These are phyloP conservation scores for Lepidopterella palustris DNA, from an alignment of 495 filamentous ascomycete species.

Conservation along the genomic window DNA sequence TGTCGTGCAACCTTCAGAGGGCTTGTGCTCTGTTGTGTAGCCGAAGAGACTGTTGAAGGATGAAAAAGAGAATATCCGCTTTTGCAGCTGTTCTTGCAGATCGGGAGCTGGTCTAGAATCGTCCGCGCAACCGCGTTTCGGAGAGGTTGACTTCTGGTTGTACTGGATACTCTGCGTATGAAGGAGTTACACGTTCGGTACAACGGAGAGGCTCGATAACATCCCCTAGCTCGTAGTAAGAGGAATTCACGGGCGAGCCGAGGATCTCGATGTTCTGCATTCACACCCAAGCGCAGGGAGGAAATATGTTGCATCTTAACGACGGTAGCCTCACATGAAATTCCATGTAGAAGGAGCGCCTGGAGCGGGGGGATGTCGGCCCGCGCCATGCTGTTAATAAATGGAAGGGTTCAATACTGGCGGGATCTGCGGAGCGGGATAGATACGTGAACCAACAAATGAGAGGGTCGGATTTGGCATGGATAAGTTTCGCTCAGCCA, in stretches of 20 bases:
- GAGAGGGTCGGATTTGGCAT: background rate
- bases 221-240: background rate
- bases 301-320: too few relatives aligned
- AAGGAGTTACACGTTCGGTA: background rate
- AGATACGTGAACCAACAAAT: background rate
- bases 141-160: too few relatives aligned
- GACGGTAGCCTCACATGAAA: background rate
- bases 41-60: too few relatives aligned
- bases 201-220: background rate
- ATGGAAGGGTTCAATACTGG: background rate
- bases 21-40: too few relatives aligned
- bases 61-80: too few relatives aligned
- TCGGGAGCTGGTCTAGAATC: too few relatives aligned
- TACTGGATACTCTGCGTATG: too few relatives aligned
- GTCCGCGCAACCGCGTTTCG: too few relatives aligned
- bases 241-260: background rate
- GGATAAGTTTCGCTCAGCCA: background rate
- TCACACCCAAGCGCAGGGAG: background rate
- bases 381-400: background rate
- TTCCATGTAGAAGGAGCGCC: background rate
- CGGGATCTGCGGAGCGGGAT: background rate
- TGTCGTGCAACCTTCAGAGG: too few relatives aligned
- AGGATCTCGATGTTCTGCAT: slow-evolving; percentile 3
- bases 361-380: background rate
- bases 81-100: too few relatives aligned